These are phyloP conservation scores for Scedosporium aurantiacum DNA, from an alignment of 2,329 filamentous ascomycete species.

Conservation along the genomic window DNA sequence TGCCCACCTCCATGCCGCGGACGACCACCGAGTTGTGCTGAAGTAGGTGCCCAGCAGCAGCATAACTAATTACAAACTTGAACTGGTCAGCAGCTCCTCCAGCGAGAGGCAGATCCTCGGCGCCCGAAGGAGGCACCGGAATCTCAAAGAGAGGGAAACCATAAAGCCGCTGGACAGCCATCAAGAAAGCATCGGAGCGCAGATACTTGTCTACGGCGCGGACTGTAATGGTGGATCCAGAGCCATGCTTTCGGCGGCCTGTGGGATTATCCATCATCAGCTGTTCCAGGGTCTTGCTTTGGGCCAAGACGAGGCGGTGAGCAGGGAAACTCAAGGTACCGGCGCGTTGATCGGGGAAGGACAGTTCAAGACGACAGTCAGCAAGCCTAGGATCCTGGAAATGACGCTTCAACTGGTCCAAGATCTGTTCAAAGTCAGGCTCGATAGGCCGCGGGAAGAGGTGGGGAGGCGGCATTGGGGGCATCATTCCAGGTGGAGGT, in stretches of 20 bases:
- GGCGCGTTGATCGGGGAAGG: constrained; percentile 24
- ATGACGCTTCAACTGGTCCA: constrained; percentile 18
- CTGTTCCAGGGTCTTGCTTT: constrained; percentile 28
- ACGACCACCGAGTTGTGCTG: constrained; percentile 41
- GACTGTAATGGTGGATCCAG: constrained; percentile 29
- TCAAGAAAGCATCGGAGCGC: constrained; percentile 44
- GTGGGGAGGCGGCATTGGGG: constrained; percentile 14
- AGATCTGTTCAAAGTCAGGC: constrained; percentile 32
- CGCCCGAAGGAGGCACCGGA: constrained; percentile 17
- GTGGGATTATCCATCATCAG: constrained; percentile 9
- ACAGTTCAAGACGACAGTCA: constrained; percentile 32
- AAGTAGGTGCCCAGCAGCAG: constrained; percentile 50
- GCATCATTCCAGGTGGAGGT: constrained; percentile 16
- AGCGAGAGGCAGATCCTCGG: constrained; percentile 23
- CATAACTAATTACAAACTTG: constrained; percentile 50
- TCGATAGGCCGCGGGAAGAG: constrained; percentile 19
- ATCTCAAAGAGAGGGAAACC: constrained; percentile 36
- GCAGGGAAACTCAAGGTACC: constrained; percentile 33
- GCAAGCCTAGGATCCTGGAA: constrained; percentile 25
- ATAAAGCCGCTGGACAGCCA: constrained; percentile 47
- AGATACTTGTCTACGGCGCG: constrained; percentile 41
- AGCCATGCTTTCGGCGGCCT: constrained; percentile 11
- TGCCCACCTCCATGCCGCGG: constrained; percentile 49
- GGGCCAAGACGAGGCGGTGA: constrained; percentile 44
- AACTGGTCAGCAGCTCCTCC: constrained; percentile 32